phyloP scores from a whole-genome alignment of 176 grass and related monocot genomes.

The Cenchrus fungigraminus region DNA sequence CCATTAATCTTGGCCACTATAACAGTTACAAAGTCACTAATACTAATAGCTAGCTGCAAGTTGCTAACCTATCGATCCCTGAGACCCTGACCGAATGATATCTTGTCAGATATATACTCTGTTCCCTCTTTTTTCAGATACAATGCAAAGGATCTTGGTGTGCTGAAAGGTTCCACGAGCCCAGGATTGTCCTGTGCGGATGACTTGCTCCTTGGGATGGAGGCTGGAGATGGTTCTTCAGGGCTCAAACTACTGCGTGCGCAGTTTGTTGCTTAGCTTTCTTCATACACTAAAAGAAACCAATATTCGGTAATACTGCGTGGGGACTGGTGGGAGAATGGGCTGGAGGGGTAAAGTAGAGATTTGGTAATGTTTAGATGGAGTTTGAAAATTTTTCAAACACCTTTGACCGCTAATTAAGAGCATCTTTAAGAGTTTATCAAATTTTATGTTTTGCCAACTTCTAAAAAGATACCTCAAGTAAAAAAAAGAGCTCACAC shows the following conservation, averaged over 20 bases:
- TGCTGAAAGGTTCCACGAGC: neutral
- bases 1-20: neutral
- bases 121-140: neutral
- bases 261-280: conserved; percentile 3
- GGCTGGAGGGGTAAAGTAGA: too few species aligned
- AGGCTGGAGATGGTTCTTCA: neutral
- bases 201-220: neutral
- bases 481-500: too few species aligned
- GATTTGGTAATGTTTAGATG: too few species aligned
- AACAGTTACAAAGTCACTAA: neutral
- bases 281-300: neutral
- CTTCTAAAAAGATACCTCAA: too few species aligned
- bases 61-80: neutral
- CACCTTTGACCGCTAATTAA: too few species aligned
- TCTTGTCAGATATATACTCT: neutral
- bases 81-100: neutral
- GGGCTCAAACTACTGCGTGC: too few species aligned
- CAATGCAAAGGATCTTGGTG: neutral
- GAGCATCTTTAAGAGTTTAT: too few species aligned
- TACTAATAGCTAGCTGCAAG: neutral
- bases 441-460: too few species aligned
- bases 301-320: neutral
- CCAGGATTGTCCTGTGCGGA: conserved; percentile 3
- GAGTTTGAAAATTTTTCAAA: too few species aligned
- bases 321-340: too few species aligned